These are phyloP conservation scores for Quercus berberidifolia DNA, from an alignment of 306 rosid genomes.

Conservation along the genomic window DNA sequence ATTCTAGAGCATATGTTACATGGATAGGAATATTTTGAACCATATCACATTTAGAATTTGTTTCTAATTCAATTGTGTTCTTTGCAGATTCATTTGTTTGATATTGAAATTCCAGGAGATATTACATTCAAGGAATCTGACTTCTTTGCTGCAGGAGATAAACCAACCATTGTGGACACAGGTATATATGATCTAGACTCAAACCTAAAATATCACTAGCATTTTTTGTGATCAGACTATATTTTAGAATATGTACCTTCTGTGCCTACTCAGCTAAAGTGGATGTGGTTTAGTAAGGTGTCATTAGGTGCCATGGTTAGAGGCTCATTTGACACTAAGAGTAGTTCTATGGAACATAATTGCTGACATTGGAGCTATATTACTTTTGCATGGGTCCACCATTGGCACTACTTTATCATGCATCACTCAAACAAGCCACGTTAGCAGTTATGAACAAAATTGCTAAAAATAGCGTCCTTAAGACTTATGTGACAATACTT, in stretches of 20 bases:
- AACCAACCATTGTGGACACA: conserved; percentile 33
- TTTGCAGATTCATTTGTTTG: conserved; percentile 35
- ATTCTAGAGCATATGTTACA: not conserved
- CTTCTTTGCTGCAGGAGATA: conserved; percentile 25
- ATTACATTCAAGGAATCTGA: conserved; percentile 29
- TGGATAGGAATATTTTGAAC: not conserved
- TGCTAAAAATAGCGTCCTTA: no score
- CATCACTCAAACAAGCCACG: no score
- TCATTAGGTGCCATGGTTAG: not conserved
- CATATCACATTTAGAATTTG: not conserved
- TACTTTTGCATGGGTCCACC: no score
- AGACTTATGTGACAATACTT: not conserved
- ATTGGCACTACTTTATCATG: no score
- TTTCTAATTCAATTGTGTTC: not conserved
- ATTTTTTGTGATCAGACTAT: not conserved
- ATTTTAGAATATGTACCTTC: not conserved
- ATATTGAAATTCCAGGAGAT: conserved; percentile 33
- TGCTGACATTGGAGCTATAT: no score
- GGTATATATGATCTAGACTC: conserved; percentile 8
- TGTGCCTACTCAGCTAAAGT: not conserved
- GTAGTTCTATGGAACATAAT: no score
- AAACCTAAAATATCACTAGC: not conserved
- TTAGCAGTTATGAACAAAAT: no score
- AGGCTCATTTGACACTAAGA: no score
- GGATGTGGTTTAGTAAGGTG: not conserved